These are phyloP conservation scores for Symbiodinium pilosum DNA, from an alignment of 73 alveolate species.

Conservation along the genomic window DNA sequence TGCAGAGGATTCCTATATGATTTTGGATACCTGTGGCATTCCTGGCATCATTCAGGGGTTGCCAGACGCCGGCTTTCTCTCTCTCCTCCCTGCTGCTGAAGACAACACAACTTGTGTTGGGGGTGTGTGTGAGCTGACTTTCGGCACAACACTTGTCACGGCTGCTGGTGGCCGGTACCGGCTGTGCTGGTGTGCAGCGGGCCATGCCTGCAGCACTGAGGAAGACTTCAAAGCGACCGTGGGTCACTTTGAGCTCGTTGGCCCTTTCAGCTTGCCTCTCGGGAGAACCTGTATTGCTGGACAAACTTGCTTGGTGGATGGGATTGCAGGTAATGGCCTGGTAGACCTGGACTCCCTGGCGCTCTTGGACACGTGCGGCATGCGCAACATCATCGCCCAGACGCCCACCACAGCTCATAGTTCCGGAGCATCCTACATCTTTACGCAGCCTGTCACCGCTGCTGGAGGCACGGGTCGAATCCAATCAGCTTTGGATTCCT, in stretches of 20 bases:
- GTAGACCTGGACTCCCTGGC: constrained; percentile 5
- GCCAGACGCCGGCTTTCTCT: constrained; percentile 37
- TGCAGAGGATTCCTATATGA: constrained; percentile 2
- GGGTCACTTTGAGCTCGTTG: constrained; percentile 10
- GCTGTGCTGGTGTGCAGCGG: constrained; percentile 10
- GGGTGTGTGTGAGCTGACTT: constrained; percentile 14
- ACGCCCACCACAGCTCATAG: neutral
- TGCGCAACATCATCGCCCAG: neutral
- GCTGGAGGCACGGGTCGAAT: constrained; percentile 24
- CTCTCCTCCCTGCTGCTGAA: neutral
- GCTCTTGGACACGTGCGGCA: constrained; percentile 37
- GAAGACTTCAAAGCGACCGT: constrained; percentile 20
- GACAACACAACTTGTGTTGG: neutral
- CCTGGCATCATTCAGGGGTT: neutral
- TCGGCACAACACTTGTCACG: constrained; percentile 51
- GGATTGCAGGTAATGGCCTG: neutral
- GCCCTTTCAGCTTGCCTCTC: neutral
- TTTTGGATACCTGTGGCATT: constrained; percentile 34
- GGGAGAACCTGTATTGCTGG: constrained; percentile 59
- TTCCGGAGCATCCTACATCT: neutral
- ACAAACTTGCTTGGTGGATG: constrained; percentile 39
- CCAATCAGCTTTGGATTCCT: neutral
- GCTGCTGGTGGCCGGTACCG: constrained; percentile 38
- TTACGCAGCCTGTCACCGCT: neutral
- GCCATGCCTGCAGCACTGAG: constrained; percentile 14